Base-by-base conservation (phyloP, 768 basidiomycete genomes). In the Lactarius vividus region DNA sequence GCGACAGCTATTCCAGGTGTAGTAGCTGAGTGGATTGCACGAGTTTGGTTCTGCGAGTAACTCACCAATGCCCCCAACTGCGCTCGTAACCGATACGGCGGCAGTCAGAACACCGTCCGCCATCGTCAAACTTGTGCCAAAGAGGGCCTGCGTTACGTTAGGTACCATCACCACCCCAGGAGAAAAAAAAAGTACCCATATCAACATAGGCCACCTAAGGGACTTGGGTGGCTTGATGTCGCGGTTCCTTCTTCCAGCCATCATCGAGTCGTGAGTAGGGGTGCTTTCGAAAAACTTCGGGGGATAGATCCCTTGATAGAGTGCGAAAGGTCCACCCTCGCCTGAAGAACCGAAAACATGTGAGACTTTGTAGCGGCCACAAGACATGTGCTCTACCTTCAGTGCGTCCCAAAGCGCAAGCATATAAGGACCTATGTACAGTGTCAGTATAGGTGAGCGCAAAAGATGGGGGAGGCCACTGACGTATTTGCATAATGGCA, bases 81-180 rank as follows among this genome's bases (percentile, higher is more conserved):
- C 88, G 44, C 84, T 85, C 0, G 85, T 86, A 10, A 89, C 84
- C 0, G 86, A 87, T 7, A 89, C 87, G 7, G 88, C 87, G 4
- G 87, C 86, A 0, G 87, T 88, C 39, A 89, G 80, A 26, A 88
- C 76, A 40, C 88, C 88, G 66, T 90, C 88, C 0, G 87, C 84
- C 77, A 89, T 81, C 0, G 87, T 88, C 52, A 89, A 75, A 16
- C 83, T 82, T 52, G 87, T 88, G 39, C 85, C 88, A 64, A 90
- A 83, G 11, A 89, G 75, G 54, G 82, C 80, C 86, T 86, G 63
- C 7, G 54, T 13, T n/a, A 9, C 16, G 11, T 42, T 7, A 40
- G 37, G 20, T 2, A 6, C 46, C 1, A 52, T 39, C 31, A 13
- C n/a, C 15, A 49, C 15, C 6, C 1, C 4, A 7, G 31, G n/a